Percentiles rank a stretch among this genome's conserved stretches.
These are phyloP conservation scores for Thraustochytrium sp. DNA, from an alignment of 352 stramenopile species.

Conservation along the genomic window DNA sequence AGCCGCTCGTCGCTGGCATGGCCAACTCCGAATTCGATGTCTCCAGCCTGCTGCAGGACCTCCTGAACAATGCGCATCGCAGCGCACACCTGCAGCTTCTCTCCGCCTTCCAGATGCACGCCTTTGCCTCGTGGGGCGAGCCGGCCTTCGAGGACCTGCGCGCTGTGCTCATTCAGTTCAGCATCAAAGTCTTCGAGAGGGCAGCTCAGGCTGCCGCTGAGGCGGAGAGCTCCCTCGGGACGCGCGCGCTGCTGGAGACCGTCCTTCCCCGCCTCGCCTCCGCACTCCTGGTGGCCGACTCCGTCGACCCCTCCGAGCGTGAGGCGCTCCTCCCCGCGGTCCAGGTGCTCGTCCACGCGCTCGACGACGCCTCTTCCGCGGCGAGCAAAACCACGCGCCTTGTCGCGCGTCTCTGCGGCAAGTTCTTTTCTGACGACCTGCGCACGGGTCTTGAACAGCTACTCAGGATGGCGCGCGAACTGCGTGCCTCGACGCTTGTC, in stretches of 20 bases:
- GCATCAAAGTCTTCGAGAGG: not conserved
- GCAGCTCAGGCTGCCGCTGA: not conserved
- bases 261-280: constrained; percentile 11
- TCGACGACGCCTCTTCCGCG: no score
- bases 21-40: not conserved
- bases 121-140: constrained; percentile 27
- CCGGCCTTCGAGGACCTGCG: not conserved
- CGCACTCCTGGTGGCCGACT: not conserved
- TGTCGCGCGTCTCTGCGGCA: not conserved
- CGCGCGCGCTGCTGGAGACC: not conserved
- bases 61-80: constrained; percentile 4
- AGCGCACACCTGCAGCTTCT: constrained; percentile 6
- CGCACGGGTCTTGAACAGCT: not conserved
- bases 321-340: not conserved
- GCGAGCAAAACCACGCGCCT: not conserved
- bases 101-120: constrained; percentile 23
- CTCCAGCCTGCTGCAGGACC: not conserved
- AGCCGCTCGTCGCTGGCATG: constrained; percentile 30
- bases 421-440: not conserved
- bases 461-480: not conserved
- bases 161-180: not conserved
- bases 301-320: not conserved
- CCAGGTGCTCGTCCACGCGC: not conserved
- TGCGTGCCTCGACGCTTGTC: not conserved
- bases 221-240: not conserved